A percentile compares a stretch with the other conserved stretches of the same genome.
Evolutionary conservation across 2,329 filamentous ascomycete genomes (phyloP).

Genomic region (Fusarium camptoceras): DNA sequence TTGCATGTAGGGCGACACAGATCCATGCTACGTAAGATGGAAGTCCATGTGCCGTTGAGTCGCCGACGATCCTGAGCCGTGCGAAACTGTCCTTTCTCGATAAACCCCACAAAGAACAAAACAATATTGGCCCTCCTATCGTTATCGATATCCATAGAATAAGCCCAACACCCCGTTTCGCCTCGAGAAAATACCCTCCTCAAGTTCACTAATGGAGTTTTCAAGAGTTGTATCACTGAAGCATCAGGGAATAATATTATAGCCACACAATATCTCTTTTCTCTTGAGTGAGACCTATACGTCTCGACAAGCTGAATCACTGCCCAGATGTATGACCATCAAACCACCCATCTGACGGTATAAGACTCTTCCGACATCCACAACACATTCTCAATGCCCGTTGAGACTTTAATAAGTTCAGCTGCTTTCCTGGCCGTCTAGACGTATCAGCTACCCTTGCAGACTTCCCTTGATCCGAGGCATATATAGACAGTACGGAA

Average conservation of each 20-base stretch:
- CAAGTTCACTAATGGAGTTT: neutral
- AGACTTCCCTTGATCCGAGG: neutral
- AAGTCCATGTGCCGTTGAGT: neutral
- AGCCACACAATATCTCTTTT: neutral
- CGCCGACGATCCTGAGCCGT: neutral
- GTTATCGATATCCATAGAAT: neutral
- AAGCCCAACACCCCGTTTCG: neutral
- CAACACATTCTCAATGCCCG: neutral
- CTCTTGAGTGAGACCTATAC: neutral
- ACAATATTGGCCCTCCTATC: neutral
- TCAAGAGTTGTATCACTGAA: neutral
- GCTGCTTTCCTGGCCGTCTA: neutral
- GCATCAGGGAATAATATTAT: neutral
- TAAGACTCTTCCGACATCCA: neutral
- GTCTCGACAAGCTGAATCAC: neutral
- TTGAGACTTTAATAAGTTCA: conserved; percentile 3
- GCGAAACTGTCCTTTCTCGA: neutral
- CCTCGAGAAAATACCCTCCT: neutral
- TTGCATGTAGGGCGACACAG: neutral
- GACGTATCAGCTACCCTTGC: conserved; percentile 3
- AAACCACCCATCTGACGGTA: neutral
- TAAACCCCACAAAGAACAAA: neutral
- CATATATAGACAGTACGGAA: neutral
- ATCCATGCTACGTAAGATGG: neutral
- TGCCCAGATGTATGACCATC: too few relatives aligned